Base-by-base conservation (phyloP, 495 filamentous ascomycete genomes). In the Neurospora sp. region DNA sequence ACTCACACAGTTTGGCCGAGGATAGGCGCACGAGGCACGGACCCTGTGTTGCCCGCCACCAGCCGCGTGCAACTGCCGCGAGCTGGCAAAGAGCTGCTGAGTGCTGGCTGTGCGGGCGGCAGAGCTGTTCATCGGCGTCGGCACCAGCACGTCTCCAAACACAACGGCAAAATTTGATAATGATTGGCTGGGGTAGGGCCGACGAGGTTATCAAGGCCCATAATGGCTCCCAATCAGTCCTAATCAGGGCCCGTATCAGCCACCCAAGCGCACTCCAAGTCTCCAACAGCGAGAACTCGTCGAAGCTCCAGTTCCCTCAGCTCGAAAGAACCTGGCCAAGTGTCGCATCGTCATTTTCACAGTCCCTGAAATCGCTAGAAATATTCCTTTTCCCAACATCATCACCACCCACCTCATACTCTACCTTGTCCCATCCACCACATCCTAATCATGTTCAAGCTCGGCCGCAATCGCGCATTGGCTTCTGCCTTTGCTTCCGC, bases 401-500 rank as follows among this genome's bases (percentile, higher is more conserved):
- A 62, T 19, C 54, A 62, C 54, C 24, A 59, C 48, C 48, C 21
- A 59, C 48, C 66, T 34, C 69, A 40, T 59, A 11, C 43, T 43
- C 39, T 59, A 59, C n/a, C 37, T 73, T 48, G 70, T n/a, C 72
- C 74, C 62, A 70, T 48, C 17, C 73, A 70, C 72, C 69, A 70
- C 73, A 73, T 71, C 70, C 70, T 39, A 76, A 77, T 72, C 77
- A 86, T 86, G 85, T 86, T 84, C 78, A 84, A 80, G 74, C 78
- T 86, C 77, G 83, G 82, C 75, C 83, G 83, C 77, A 84, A 80
- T 78, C 82, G 85, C 76, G 81, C 82, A 78, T 80, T 84, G 82
- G 83, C 85, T 71, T 83, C 83, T 76, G 83, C 82, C 79, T 76
- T 86, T 78, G 81, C 81, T 74, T 6, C 54, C 54, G 81, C 83